Evolutionary conservation across 2,329 filamentous ascomycete genomes (phyloP), one percentile per base, ranked within the genome.

Genomic region (Bisporella sp.): DNA sequence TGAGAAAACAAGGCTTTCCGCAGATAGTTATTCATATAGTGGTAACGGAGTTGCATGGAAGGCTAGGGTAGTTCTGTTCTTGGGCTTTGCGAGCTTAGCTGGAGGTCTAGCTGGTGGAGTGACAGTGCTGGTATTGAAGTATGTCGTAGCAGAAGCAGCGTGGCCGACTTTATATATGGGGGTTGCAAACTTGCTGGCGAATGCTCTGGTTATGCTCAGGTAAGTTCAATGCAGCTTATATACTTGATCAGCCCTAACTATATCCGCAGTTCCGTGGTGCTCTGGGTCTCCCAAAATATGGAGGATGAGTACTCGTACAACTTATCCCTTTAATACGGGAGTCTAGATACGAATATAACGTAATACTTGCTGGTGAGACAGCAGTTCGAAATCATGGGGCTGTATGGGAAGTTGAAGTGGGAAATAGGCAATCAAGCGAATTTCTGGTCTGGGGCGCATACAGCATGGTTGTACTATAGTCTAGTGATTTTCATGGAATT

Each of bases 241-340:
- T n/a, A 29, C 35, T 30, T 12, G 30, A 37, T 47, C 30, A 8
- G 35, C 12, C 29, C 59, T 63, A 48, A 63, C 35, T 52, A 29
- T 13, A 2, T 6, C n/a, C 37, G 13, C 57, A 81, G 79, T 68
- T 78, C 77, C 28, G 80, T 83, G 45, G 76, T 84, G 53, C 73
- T 85, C 41, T 85, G 82, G 82, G 68, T 85, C 49, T 82, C 77
- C 68, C 82, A 85, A 73, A 85, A 85, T 61, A 84, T 85, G 78
- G 82, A 85, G 71, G 82, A 85, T 61, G 82, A 85, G 67, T 85
- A 85, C 60, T 76, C 80, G 44, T 85, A 85, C 67, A 85, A 84
- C 66, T 68, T 85, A 58, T 75, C 81, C 53, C 71, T 85, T 55
- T 83, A 52, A 59, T 47, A 9, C 6, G n/a, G n/a, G 35, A 9